phyloP scores from a whole-genome alignment of 768 basidiomycete species.

The Thelephora ganbajun region DNA sequence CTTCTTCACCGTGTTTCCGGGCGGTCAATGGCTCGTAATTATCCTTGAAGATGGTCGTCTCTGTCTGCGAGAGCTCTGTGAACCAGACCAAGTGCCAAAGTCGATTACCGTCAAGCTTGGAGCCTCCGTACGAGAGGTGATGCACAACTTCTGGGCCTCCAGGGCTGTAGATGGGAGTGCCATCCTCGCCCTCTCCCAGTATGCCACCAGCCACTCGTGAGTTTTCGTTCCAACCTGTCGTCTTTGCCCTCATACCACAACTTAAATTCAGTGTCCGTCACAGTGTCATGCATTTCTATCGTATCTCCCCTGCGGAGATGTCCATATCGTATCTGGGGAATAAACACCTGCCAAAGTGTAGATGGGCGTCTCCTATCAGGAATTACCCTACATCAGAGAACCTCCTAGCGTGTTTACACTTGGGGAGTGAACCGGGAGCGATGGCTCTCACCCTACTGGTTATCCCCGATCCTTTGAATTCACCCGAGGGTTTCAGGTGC shows the following conservation, averaged over 20 bases:
- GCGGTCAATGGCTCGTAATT: not conserved
- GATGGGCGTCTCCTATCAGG: not conserved
- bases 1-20: not conserved
- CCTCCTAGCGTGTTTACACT: not conserved
- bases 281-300: not conserved
- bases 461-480: not conserved
- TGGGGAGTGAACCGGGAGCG: not conserved
- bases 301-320: not conserved
- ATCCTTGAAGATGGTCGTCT: not conserved
- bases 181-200: not conserved
- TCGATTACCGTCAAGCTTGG: not conserved
- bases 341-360: not conserved
- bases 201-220: not conserved
- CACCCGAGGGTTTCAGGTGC: not conserved
- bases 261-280: not conserved
- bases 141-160: not conserved
- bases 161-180: not conserved
- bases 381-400: not conserved
- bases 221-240: not conserved
- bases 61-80: not conserved
- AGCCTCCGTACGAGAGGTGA: not conserved
- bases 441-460: not conserved
- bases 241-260: not conserved
- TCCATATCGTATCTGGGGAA: not conserved
- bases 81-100: not conserved